Percentiles rank a stretch among this genome's conserved stretches.
phyloP scores from a whole-genome alignment of 306 rosid species.

The Mimosa bimucronata region DNA sequence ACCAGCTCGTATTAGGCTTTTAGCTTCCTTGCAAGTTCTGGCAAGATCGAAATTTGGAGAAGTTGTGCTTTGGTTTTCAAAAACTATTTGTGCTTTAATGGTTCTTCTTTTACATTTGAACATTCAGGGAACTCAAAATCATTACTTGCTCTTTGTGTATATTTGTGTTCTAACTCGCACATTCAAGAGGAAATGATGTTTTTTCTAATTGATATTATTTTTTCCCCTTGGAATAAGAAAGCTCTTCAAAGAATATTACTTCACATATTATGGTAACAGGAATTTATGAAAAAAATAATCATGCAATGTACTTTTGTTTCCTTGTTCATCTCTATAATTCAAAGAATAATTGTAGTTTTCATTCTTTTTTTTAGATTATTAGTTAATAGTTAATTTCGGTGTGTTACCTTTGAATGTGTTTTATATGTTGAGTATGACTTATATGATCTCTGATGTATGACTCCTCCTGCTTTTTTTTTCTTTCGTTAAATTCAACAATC shows the following conservation, averaged over 20 bases:
- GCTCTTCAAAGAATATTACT: background rate
- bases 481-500: conserved; percentile 21
- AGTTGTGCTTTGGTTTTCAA: conserved; percentile 14
- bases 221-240: background rate
- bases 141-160: conserved; percentile 15
- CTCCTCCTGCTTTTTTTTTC: background rate
- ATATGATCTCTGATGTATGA: conserved; percentile 7
- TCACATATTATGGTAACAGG: background rate
- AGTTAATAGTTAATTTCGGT: background rate
- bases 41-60: conserved; percentile 7
- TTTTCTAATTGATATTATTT: conserved; percentile 13
- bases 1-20: background rate
- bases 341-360: background rate
- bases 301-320: background rate
- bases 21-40: background rate
- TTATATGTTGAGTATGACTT: conserved; percentile 7
- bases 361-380: background rate
- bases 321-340: background rate
- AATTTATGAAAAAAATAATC: background rate
- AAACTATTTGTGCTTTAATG: conserved; percentile 5
- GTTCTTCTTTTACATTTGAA: background rate
- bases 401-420: conserved; percentile 24
- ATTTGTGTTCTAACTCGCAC: background rate
- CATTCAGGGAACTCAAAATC: background rate
- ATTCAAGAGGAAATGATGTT: conserved; percentile 9